Evolutionary conservation across 495 filamentous ascomycete species (phyloP).

Genomic region (Astrocystis sublimbata): DNA sequence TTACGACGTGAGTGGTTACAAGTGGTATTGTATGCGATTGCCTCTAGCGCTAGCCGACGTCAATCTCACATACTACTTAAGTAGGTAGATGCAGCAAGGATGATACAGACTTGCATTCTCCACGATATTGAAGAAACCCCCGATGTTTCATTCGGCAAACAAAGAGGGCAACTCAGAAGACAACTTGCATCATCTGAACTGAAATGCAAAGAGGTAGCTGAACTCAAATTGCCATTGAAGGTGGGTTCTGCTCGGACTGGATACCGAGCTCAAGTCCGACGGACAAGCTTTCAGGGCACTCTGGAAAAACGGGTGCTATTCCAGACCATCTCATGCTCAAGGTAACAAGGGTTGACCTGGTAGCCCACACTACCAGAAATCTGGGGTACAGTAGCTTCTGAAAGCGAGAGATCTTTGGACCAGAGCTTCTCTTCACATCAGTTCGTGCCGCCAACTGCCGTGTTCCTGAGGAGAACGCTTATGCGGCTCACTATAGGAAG

Average conservation of each 20-base stretch:
- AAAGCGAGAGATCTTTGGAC: conserved; percentile 18
- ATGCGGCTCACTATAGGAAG: conserved; percentile 15
- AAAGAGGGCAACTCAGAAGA: conserved; percentile 6
- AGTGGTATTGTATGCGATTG: conserved; percentile 12
- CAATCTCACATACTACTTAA: conserved; percentile 13
- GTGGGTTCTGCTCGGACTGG: not conserved
- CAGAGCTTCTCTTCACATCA: conserved; percentile 10
- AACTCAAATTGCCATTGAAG: not conserved
- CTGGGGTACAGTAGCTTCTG: conserved; percentile 19
- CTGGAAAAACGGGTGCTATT: conserved; percentile 15
- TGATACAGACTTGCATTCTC: conserved; percentile 10
- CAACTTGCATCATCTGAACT: conserved; percentile 1
- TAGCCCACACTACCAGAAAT: conserved; percentile 14
- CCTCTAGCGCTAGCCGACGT: not conserved
- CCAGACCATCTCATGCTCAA: conserved; percentile 7
- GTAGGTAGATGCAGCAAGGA: conserved; percentile 15
- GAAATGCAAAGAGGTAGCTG: not conserved
- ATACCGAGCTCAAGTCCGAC: not conserved
- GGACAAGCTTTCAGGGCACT: conserved; percentile 7
- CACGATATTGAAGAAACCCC: conserved; percentile 16
- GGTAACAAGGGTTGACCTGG: conserved; percentile 2
- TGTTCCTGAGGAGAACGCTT: conserved; percentile 16
- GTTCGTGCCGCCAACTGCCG: conserved; percentile 12
- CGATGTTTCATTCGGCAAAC: conserved; percentile 19
- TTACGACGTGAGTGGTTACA: not conserved